These are phyloP conservation scores for Dendryphion nanum DNA, from an alignment of 2,329 filamentous ascomycete genomes.

Conservation along the genomic window DNA sequence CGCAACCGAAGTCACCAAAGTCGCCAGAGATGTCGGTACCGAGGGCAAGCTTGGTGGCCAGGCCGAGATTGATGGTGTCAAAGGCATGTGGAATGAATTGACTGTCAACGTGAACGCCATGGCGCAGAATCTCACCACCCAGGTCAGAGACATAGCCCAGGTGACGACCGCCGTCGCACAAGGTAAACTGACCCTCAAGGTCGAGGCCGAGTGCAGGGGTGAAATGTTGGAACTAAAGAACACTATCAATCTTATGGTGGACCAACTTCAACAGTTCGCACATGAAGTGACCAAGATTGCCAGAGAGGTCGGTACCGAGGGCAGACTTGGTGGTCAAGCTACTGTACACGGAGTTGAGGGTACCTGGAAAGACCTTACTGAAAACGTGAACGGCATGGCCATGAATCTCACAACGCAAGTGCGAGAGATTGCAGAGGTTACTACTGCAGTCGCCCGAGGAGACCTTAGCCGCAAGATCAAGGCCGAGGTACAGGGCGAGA, in stretches of 20 bases:
- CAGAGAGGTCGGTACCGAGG: conserved; percentile 53
- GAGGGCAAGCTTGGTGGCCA: conserved; percentile 64
- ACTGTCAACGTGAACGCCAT: conserved; percentile 57
- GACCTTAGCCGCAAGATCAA: conserved; percentile 54
- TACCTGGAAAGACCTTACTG: conserved; percentile 55
- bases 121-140: conserved; percentile 53
- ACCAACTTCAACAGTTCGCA: conserved; percentile 53
- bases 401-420: conserved; percentile 53
- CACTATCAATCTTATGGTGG: conserved; percentile 55
- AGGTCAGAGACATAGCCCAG: conserved; percentile 54
- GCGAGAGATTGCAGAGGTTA: conserved; percentile 54
- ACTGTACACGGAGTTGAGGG: conserved; percentile 54
- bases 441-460: conserved; percentile 52
- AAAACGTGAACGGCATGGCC: conserved; percentile 55
- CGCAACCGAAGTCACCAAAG: conserved; percentile 63
- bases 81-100: conserved; percentile 66
- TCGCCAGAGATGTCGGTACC: conserved; percentile 63
- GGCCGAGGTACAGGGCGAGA: conserved; percentile 53
- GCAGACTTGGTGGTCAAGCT: conserved; percentile 51
- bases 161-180: conserved; percentile 53
- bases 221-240: conserved; percentile 53
- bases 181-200: conserved; percentile 52
- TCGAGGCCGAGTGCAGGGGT: conserved; percentile 52
- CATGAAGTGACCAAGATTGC: conserved; percentile 55
- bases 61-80: conserved; percentile 63